Evolutionary conservation across 768 basidiomycete genomes (phyloP), one percentile per base, ranked within the genome.

Genomic region (Boletus edulis): DNA sequence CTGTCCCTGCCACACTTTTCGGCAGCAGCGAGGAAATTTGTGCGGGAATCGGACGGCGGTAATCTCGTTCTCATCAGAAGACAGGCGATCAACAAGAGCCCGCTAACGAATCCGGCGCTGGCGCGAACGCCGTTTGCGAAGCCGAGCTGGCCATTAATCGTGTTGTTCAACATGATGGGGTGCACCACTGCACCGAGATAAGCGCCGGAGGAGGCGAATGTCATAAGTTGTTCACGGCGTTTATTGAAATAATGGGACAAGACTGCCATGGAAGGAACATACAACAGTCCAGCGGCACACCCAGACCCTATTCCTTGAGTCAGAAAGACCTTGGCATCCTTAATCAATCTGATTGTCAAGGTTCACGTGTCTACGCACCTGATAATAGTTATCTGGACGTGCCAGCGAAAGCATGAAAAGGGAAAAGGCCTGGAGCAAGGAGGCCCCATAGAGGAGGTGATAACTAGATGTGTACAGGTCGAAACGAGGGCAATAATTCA

Each of bases 121-220:
- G 69, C 73, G 4, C 78, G 72, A 20, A 76, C 75, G 17, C 75
- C 73, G 32, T 70, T 74, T 14, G 67, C 71, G 41, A 83, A 77
- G 4, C 85, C 82, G 15, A 78, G 70, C 3, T 58, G 60, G 4
- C 77, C 76, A 52, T 75, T 78, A 55, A 49, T 57, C 3, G 62
- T 70, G 38, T 77, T 73, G 62, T 88, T 87, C 20, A 89, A 71
- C 73, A 86, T 77, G 60, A 86, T 83, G 3, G 84, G 82, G 54
- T 85, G 83, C 10, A 87, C 61, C 22, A 81, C 74, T 12, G 82
- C 84, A 3, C 86, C 86, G 14, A 84, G 63, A 17, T 79, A 82
- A n/a, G 83, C 77, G 22, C 78, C 79, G 17, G 81, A 79, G 14
- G 81, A 80, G 35, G 75, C 80, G 41, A 86, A 69, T 15, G 83